A percentile compares a stretch with the other conserved stretches of the same genome.
These are phyloP conservation scores for Aspergillus nidulans DNA, from an alignment of 495 filamentous ascomycete species.

Conservation along the genomic window DNA sequence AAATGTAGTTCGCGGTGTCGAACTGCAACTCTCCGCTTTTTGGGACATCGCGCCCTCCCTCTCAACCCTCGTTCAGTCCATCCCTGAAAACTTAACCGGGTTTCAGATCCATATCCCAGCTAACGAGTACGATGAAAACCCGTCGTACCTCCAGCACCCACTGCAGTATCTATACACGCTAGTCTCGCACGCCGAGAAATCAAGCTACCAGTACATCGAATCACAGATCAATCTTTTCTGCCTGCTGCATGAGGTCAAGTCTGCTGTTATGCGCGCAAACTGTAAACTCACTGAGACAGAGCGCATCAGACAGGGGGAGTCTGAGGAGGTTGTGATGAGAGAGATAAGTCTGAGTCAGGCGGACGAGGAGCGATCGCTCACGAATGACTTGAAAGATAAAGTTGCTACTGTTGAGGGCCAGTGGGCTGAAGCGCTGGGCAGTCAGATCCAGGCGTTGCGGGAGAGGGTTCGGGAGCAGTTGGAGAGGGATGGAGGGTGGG, in stretches of 20 bases:
- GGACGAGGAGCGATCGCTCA: conserved; percentile 64
- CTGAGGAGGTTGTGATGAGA: conserved; percentile 41
- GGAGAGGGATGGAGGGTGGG: conserved; percentile 67
- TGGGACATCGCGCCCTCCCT: conserved; percentile 95
- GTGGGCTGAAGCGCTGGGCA: conserved; percentile 68
- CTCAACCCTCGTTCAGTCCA: conserved; percentile 67
- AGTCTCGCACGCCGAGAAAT: conserved; percentile 80
- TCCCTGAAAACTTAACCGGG: conserved; percentile 57
- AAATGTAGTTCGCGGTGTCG: conserved; percentile 82
- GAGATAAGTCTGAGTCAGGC: conserved; percentile 57
- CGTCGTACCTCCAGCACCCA: conserved; percentile 69
- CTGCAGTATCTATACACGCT: conserved; percentile 84
- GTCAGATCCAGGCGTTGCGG: conserved; percentile 50
- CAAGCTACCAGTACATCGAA: conserved; percentile 94
- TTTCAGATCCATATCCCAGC: conserved; percentile 65
- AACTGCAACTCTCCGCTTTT: conserved; percentile 85
- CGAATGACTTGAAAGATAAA: conserved; percentile 87
- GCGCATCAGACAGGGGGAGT: conserved; percentile 53
- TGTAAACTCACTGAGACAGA: conserved; percentile 53
- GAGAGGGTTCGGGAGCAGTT: conserved; percentile 61
- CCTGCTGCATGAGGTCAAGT: conserved; percentile 86
- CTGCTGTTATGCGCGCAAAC: conserved; percentile 61
- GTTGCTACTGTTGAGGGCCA: conserved; percentile 85
- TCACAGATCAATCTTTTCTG: conserved; percentile 91
- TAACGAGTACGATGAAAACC: conserved; percentile 80